Evolutionary conservation across 441 rosid genomes (phyloP).

Genomic region (Populus trichocarpa): DNA sequence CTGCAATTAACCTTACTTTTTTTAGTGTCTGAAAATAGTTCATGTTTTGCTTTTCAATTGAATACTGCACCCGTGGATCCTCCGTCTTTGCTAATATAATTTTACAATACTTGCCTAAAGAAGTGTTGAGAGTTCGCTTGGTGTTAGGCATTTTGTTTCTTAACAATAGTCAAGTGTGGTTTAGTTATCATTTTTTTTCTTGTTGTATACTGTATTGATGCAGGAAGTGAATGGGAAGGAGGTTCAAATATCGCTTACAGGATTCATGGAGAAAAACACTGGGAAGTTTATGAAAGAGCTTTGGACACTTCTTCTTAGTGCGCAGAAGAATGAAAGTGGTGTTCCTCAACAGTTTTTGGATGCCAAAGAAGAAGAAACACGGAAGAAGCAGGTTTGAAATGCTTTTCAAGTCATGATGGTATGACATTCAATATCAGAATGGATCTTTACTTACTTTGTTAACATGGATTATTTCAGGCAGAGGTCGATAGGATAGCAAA

Average conservation of each 20-base stretch:
- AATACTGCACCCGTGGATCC: background rate
- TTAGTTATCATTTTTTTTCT: background rate
- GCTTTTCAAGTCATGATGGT: background rate
- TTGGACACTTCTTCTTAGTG: conserved; percentile 90
- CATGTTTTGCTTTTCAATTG: background rate
- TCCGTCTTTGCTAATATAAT: background rate
- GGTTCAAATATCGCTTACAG: conserved; percentile 84
- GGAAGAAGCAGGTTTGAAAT: conserved; percentile 60
- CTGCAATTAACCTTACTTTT: background rate
- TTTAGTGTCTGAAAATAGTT: background rate
- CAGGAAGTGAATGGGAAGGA: conserved; percentile 94
- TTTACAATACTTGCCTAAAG: conserved; percentile 14
- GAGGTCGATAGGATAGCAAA: conserved; percentile 53
- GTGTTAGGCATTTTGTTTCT: background rate
- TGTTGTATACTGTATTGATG: conserved; percentile 5
- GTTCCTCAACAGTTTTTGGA: conserved; percentile 92
- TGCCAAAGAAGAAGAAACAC: conserved; percentile 80
- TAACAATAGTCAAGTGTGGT: background rate
- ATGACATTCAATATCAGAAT: background rate
- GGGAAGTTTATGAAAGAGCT: conserved; percentile 98
- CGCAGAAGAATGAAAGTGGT: conserved; percentile 84
- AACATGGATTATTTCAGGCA: conserved; percentile 42
- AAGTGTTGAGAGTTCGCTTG: background rate
- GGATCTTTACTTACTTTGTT: conserved; percentile 14
- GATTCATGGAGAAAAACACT: conserved; percentile 98